Percentiles rank a stretch among this genome's conserved stretches.
Conservation (phyloP, 169 alveolate genomes). For the Eimeria sp. region DNA sequence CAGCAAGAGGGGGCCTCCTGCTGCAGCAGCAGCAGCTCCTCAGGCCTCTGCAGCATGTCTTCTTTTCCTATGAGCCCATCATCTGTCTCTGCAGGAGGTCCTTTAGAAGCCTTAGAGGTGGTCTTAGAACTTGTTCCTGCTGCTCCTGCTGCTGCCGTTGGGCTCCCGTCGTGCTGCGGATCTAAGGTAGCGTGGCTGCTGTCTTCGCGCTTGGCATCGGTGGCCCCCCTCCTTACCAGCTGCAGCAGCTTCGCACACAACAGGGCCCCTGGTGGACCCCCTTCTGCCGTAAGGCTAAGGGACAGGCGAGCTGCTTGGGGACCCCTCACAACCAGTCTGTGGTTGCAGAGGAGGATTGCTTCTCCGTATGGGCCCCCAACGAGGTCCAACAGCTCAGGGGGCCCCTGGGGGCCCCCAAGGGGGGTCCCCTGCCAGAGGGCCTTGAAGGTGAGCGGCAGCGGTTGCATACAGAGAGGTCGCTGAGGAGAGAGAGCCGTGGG, state of each 20-base stretch:
- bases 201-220: background rate
- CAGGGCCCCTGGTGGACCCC: background rate
- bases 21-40: slow-evolving; percentile 34
- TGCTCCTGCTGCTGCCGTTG: slow-evolving; percentile 30
- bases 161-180: background rate
- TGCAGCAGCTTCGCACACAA: slow-evolving; percentile 24
- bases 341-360: background rate
- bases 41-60: background rate
- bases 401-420: background rate
- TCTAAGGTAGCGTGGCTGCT: background rate
- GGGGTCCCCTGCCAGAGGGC: slow-evolving; percentile 27
- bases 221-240: slow-evolving; percentile 3
- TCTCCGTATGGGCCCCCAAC: background rate
- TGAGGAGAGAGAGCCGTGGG: background rate
- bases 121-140: background rate
- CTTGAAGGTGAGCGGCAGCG: background rate
- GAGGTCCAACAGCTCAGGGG: background rate
- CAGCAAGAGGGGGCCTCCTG: slow-evolving; percentile 9
- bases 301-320: slow-evolving; percentile 4
- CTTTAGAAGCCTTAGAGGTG: background rate
- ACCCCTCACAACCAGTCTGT: background rate
- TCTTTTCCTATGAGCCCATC: background rate
- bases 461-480: background rate
- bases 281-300: slow-evolving; percentile 28
- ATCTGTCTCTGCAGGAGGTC: background rate